Evolutionary conservation across 768 basidiomycete species (phyloP), one percentile per base, ranked within the genome.

Genomic region (Tylopilus balloui): DNA sequence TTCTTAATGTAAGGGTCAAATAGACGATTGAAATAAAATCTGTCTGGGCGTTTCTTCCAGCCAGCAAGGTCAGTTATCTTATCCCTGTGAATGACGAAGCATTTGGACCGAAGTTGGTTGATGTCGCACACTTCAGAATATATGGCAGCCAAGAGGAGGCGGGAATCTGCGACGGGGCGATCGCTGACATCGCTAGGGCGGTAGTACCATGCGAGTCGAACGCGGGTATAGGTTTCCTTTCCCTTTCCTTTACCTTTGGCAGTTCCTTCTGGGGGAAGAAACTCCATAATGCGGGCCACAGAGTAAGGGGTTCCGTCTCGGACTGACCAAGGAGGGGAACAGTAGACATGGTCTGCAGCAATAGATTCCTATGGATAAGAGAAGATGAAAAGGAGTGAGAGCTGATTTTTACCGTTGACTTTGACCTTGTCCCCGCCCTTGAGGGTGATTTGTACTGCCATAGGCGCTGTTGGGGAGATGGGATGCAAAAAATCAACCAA

Each of bases 1-100:
- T 90, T 89, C 74, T 95, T 93, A 71, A 97, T 91, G 70, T 95
- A 97, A 45, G 93, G 92, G 73, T 98, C 95, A 65, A 95, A 99
- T 24, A 97, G 77, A 61, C 88, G 84, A 60, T 84, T 84, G 77
- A 93, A 99, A 75, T 94, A 96, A 77, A 99, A 99, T 56, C 90
- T 81, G 69, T 99, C 95, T 2, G 89, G 86, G 37, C 84, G 79
- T 68, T 89, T 90, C 74, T 93, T 97, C 92, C 92, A 97, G 6
- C 84, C 86, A 62, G 88, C 81, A 31, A 96, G 74, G 72, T 97
- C 90, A 42, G 89, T 84, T 60, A 95, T 93, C 73, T 92, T 92
- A 76, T 97, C 93, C 67, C 91, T 80, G 71, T 98, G 94, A 50
- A 86, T 81, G 62, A 99, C 96, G 69, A 86, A 83, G 77, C 96